Conservation (phyloP, 2,329 filamentous ascomycete species). For the Drechmeria coniospora region DNA sequence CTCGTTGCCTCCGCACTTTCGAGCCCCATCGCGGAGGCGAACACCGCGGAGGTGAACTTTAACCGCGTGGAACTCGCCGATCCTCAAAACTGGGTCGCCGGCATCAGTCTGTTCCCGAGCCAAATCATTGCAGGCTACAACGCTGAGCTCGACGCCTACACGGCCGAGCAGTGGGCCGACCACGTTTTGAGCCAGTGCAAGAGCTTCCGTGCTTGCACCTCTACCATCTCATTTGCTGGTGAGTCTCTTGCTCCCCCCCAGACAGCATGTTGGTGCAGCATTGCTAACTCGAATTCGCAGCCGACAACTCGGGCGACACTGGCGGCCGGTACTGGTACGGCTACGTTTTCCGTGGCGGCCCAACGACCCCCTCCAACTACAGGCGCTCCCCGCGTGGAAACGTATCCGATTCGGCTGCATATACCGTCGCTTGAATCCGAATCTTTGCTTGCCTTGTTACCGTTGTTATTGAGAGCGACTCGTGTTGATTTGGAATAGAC, state of each 20-base stretch:
- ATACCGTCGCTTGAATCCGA: too few relatives aligned
- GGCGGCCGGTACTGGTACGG: conserved; percentile 3
- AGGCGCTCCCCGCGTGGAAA: too few relatives aligned
- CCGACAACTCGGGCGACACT: conserved; percentile 3
- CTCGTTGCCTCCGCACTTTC: too few relatives aligned
- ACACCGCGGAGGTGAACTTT: too few relatives aligned
- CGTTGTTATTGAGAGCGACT: too few relatives aligned
- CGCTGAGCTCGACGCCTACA: conserved; percentile 1
- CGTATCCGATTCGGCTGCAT: too few relatives aligned
- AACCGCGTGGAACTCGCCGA: background rate
- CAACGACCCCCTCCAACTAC: conserved; percentile 1
- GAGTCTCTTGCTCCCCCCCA: background rate
- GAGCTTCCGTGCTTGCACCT: background rate
- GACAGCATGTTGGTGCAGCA: background rate
- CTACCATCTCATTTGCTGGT: conserved; percentile 2
- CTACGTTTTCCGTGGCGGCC: conserved; percentile 3
- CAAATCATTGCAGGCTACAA: conserved; percentile 4
- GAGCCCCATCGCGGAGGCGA: too few relatives aligned
- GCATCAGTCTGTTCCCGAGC: conserved; percentile 2
- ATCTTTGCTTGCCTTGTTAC: too few relatives aligned
- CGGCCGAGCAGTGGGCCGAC: conserved; percentile 1
- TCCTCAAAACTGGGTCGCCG: background rate
- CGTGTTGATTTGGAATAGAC: too few relatives aligned
- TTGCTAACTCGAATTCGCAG: background rate
- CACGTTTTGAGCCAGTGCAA: conserved; percentile 1